Evolutionary conservation across 305 asterid genomes (phyloP), one percentile per base, ranked within the genome.

Genomic region (Caryopteris hybrid): DNA sequence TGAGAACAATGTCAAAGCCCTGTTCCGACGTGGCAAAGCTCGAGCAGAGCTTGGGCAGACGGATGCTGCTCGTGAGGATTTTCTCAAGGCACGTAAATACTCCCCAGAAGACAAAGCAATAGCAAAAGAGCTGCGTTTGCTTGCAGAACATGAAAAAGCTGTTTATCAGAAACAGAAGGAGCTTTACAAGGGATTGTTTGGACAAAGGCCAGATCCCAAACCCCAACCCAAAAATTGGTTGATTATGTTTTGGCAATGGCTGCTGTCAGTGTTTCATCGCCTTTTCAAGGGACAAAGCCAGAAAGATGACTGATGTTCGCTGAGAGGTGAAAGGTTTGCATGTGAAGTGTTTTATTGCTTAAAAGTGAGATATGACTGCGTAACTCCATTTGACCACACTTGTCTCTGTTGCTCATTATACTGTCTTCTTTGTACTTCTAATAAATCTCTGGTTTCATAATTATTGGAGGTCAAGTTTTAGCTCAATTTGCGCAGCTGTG

Each of bases 31-130:
- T 58, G 99, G 95, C 65, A 94, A 94, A 71, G 99, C 99, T 48
- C 83, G 91, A 75, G 92, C 97, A 63, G 89, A 84, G 77, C 96
- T 94, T 17, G 99, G 99, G 76, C 99, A 94, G 83, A 88, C 91
- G 3, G 96, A 89, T 33, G 96, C 95, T 58, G 99, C 98, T 50
- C 92, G 96, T 18, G 97, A 91, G 65, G 99, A 94, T 81, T 89
- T 91, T 73, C 81, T 84, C 8, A 91, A 87, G 82, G 98, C 95
- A 16, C 88, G 88, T 2, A 94, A 91, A 76, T 79, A 80, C 68
- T 87, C 90, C 41, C 99, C 97, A n/a, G 82, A 81, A 55, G 99
- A 91, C 78, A 94, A 87, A 79, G 91, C 96, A 27, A 88, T 94
- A 60, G 60, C 80, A 0, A 85, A 68, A 59, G 95, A 94, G 82